Evolutionary conservation across 352 stramenopile genomes (phyloP).

Genomic region (Phytophthora litchii): DNA sequence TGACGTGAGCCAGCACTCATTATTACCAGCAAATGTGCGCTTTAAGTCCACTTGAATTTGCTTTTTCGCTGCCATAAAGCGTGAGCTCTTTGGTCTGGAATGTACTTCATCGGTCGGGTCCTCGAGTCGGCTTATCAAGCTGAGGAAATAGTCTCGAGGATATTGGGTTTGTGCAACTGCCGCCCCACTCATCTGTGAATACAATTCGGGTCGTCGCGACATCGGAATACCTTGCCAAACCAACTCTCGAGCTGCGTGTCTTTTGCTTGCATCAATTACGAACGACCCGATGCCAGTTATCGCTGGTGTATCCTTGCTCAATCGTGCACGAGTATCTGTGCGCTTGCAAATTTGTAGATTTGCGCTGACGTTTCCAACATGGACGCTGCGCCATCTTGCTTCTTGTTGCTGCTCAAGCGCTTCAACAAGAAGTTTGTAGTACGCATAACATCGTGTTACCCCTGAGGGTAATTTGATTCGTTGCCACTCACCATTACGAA

Average conservation of each 20-base stretch:
- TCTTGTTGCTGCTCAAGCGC: constrained; percentile 50
- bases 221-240: constrained; percentile 62
- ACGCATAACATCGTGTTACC: constrained; percentile 41
- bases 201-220: constrained; percentile 44
- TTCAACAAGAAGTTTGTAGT: constrained; percentile 54
- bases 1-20: constrained; percentile 66
- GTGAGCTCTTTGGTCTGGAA: constrained; percentile 11
- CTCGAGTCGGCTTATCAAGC: constrained; percentile 26
- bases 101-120: constrained; percentile 29
- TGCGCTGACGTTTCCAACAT: not conserved
- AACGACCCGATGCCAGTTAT: constrained; percentile 3
- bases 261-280: constrained; percentile 7
- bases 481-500: constrained; percentile 33
- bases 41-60: constrained; percentile 74
- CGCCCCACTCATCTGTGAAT: constrained; percentile 55
- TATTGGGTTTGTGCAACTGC: constrained; percentile 22
- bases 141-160: constrained; percentile 41
- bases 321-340: not conserved
- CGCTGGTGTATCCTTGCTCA: not conserved
- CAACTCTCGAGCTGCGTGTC: constrained; percentile 27
- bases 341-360: not conserved
- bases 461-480: constrained; percentile 1
- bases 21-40: constrained; percentile 69
- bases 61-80: constrained; percentile 46
- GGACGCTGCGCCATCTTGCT: constrained; percentile 29